phyloP scores from a whole-genome alignment of 495 filamentous ascomycete genomes.

The Stereocaulon alpinum region DNA sequence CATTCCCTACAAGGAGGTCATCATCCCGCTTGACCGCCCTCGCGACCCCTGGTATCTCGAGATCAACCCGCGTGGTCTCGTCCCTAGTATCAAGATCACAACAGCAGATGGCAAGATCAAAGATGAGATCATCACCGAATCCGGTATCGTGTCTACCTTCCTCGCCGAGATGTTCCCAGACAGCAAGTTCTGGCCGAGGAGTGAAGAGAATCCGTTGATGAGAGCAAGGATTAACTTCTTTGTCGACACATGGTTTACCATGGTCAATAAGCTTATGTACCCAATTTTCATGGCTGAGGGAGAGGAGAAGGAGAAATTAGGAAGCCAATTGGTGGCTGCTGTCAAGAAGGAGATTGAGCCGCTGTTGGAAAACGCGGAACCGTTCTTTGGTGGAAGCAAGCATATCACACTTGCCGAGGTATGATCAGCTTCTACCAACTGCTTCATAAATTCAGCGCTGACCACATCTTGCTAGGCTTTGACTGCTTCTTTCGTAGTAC shows the following conservation, averaged over 20 bases:
- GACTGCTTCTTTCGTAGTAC: conserved; percentile 17
- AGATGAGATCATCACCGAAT: conserved; percentile 57
- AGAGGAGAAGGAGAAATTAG: conserved; percentile 31
- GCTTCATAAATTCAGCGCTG: neutral
- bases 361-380: conserved; percentile 51
- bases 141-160: conserved; percentile 64
- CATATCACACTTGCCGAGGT: conserved; percentile 73
- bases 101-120: conserved; percentile 31
- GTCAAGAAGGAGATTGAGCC: conserved; percentile 69
- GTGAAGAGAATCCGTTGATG: conserved; percentile 34
- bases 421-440: conserved; percentile 11
- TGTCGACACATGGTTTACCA: conserved; percentile 60
- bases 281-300: conserved; percentile 32
- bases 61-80: conserved; percentile 76
- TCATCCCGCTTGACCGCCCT: conserved; percentile 62
- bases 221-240: conserved; percentile 70
- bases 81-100: conserved; percentile 62
- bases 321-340: conserved; percentile 34
- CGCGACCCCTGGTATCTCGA: conserved; percentile 76
- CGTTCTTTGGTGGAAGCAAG: conserved; percentile 74
- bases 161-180: conserved; percentile 50
- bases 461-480: conserved; percentile 9
- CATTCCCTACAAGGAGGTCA: conserved; percentile 67
- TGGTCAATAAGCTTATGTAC: conserved; percentile 42
- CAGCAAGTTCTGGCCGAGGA: conserved; percentile 31